A percentile compares a stretch with the other conserved stretches of the same genome.
Evolutionary conservation across 2,329 filamentous ascomycete species (phyloP).

Genomic region (Fusarium veterinarium): DNA sequence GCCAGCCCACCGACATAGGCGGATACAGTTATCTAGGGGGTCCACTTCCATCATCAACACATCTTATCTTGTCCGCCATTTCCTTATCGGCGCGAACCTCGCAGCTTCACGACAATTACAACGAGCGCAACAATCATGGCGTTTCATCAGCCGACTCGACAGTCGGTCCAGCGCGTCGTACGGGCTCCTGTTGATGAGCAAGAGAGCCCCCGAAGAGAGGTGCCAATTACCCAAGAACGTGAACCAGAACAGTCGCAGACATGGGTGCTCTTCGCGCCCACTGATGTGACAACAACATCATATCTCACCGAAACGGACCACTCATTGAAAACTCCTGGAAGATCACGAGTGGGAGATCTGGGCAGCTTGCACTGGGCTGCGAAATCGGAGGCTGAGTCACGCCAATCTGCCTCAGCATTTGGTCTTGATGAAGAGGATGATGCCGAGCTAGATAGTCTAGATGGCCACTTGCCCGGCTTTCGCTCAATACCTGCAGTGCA

Average conservation of each 20-base stretch:
- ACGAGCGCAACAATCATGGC: constrained; percentile 57
- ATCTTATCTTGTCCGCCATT: constrained; percentile 42
- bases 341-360: constrained; percentile 82
- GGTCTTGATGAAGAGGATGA: constrained; percentile 68
- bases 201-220: constrained; percentile 43
- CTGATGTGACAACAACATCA: constrained; percentile 71
- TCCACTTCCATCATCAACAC: constrained; percentile 42
- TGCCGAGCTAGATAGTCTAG: constrained; percentile 89
- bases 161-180: constrained; percentile 61
- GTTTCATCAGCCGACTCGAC: constrained; percentile 70
- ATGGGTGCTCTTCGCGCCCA: constrained; percentile 95
- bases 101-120: constrained; percentile 14
- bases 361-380: constrained; percentile 80
- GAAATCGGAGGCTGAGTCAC: constrained; percentile 65
- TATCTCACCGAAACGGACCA: constrained; percentile 76
- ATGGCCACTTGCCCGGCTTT: constrained; percentile 91
- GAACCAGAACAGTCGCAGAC: constrained; percentile 80
- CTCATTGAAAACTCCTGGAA: constrained; percentile 73
- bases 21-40: constrained; percentile 28
- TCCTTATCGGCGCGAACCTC: constrained; percentile 39
- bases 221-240: constrained; percentile 48
- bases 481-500: constrained; percentile 65
- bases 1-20: constrained; percentile 34
- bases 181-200: constrained; percentile 56
- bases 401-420: constrained; percentile 53